Evolutionary conservation across 768 basidiomycete species (phyloP).

Genomic region (Tephrocybe sp.): DNA sequence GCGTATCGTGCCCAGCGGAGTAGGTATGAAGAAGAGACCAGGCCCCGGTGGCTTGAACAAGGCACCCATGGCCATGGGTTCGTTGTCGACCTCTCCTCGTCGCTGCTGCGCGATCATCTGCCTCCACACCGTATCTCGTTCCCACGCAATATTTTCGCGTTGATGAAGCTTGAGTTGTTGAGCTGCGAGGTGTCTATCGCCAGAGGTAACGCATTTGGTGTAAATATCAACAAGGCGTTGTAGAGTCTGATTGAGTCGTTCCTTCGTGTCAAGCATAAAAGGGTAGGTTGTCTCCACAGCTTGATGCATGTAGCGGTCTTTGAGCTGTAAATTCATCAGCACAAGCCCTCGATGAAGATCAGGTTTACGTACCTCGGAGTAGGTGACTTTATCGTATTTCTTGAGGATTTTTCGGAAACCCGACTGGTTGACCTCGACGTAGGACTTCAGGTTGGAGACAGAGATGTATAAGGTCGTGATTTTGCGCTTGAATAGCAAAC

Average conservation of each 20-base stretch:
- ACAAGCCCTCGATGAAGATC: neutral
- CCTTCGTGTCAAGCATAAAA: constrained; percentile 63
- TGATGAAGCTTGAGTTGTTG: constrained; percentile 85
- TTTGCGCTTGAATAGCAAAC: constrained; percentile 84
- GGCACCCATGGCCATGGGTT: constrained; percentile 35
- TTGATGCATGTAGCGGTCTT: constrained; percentile 73
- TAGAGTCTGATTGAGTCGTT: constrained; percentile 57
- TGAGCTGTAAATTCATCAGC: constrained; percentile 44
- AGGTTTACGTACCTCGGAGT: constrained; percentile 46
- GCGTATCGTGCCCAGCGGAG: constrained; percentile 64
- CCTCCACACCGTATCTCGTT: constrained; percentile 96
- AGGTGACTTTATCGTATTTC: constrained; percentile 96
- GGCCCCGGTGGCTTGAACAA: constrained; percentile 43
- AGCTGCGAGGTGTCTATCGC: constrained; percentile 64
- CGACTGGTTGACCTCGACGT: constrained; percentile 87
- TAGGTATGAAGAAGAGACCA: constrained; percentile 52
- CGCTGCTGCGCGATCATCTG: constrained; percentile 89
- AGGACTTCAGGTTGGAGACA: constrained; percentile 75
- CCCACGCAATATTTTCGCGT: constrained; percentile 94
- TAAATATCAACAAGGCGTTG: constrained; percentile 68
- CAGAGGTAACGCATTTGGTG: constrained; percentile 78
- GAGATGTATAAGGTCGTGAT: constrained; percentile 82
- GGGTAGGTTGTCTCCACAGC: constrained; percentile 66
- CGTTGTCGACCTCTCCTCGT: constrained; percentile 48
- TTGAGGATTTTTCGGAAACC: constrained; percentile 95